phyloP scores from a whole-genome alignment of 2,329 filamentous ascomycete genomes.

The Ophiosphaerella narmari region DNA sequence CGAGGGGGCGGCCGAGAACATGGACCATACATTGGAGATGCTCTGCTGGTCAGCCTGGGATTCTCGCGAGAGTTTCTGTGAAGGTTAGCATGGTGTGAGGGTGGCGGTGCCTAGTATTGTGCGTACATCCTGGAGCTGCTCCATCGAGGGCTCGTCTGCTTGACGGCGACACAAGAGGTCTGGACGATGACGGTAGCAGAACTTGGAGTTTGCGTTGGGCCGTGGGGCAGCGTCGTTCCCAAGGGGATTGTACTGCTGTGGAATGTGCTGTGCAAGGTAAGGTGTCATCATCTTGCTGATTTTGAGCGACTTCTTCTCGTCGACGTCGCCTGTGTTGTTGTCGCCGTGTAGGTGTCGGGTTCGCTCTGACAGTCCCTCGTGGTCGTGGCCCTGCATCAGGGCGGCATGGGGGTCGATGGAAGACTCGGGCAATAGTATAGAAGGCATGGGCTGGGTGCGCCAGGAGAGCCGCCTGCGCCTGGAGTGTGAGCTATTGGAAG shows the following conservation, averaged over 20 bases:
- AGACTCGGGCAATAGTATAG: slow-evolving; percentile 12
- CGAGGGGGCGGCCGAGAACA: slow-evolving; percentile 92
- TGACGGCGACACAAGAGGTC: slow-evolving; percentile 92
- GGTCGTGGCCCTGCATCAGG: slow-evolving; percentile 44
- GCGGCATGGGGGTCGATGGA: slow-evolving; percentile 38
- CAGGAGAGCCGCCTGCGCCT: slow-evolving; percentile 35
- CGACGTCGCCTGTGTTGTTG: slow-evolving; percentile 22
- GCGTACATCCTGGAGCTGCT: slow-evolving; percentile 83
- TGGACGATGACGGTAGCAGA: slow-evolving; percentile 92
- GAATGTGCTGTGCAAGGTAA: slow-evolving; percentile 89
- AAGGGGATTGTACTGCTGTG: slow-evolving; percentile 81
- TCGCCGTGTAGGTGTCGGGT: slow-evolving; percentile 36
- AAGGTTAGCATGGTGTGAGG: slow-evolving; percentile 25
- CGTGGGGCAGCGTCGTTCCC: slow-evolving; percentile 53
- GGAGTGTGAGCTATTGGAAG: slow-evolving; percentile 6
- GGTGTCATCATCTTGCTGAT: slow-evolving; percentile 81
- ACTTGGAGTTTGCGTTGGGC: slow-evolving; percentile 75
- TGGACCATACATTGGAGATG: slow-evolving; percentile 95
- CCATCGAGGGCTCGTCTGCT: slow-evolving; percentile 95
- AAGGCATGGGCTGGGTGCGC: slow-evolving; percentile 23
- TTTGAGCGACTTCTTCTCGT: slow-evolving; percentile 58
- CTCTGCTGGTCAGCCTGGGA: slow-evolving; percentile 87
- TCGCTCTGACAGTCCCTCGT: slow-evolving; percentile 37
- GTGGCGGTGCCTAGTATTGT: not conserved
- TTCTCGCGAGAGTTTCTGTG: slow-evolving; percentile 77